Evolutionary conservation across 2,329 filamentous ascomycete species (phyloP), one percentile per base, ranked within the genome.

Genomic region (Graphilbum sp.): DNA sequence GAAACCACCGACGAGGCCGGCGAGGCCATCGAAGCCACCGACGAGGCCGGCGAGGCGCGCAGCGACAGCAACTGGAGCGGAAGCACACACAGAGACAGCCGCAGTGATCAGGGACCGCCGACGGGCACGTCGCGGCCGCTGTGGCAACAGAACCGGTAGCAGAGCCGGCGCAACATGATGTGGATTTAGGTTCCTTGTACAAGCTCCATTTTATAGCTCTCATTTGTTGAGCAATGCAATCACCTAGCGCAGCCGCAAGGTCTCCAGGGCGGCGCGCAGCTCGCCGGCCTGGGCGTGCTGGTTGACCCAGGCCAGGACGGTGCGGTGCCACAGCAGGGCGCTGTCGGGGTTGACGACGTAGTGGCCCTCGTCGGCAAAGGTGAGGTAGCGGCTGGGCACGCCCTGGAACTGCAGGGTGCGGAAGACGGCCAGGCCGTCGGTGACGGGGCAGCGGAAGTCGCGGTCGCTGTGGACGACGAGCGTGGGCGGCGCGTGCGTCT

Each of bases 291-390:
- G n/a, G n/a, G n/a, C 27, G 15, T 29, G 13, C 15, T 63, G 63
- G 51, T 75, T 75, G 47, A 80, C 73, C 68, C 72, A 84, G 43
- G 74, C 72, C 39, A 82, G 55, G 10, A 83, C 75, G 2, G 69
- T 69, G 37, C 64, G 63, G 50, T 84, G 72, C 79, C 79, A 85
- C 33, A 78, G 57, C 35, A 81, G 56, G 17, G 66, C 64, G 50
- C 84, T 84, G 55, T 82, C 78, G 2, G 69, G 69, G 45, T 78
- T 75, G 35, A 77, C 50, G 4, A 83, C 75, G 67, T 69, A 80
- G 49, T 82, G 77, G 36, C 76, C 74, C 56, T 85, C 79, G 51
- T 83, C 79, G 0, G 78, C 71, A 49, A 86, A 87, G 1, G 69
- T 76, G 51, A 87, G 48, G 43, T 85, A 75, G 42, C 74, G 69